Evolutionary conservation across 2,329 filamentous ascomycete species (phyloP).

Genomic region (Hymenotorrendiella dingleyae): DNA sequence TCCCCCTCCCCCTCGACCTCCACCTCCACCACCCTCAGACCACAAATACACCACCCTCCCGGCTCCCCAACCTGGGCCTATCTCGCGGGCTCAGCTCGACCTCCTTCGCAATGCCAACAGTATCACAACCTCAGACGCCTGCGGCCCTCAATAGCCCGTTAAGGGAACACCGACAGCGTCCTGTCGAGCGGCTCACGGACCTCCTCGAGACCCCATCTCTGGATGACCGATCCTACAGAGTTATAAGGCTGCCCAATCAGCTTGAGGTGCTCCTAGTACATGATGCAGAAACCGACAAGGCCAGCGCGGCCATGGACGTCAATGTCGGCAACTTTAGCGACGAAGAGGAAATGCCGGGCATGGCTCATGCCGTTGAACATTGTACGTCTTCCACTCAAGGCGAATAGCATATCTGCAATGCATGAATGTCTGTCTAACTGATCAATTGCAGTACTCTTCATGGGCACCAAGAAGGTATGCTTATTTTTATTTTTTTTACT

Average conservation of each 20-base stretch:
- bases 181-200: slow-evolving; percentile 51
- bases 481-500: too few relatives aligned
- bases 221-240: slow-evolving; percentile 81
- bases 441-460: slow-evolving; percentile 82
- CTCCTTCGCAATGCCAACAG: slow-evolving; percentile 25
- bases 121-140: slow-evolving; percentile 29
- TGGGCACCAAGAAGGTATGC: slow-evolving; percentile 87
- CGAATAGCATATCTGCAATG: too few relatives aligned
- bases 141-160: slow-evolving; percentile 23
- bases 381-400: too few relatives aligned
- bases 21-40: not conserved
- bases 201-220: slow-evolving; percentile 74
- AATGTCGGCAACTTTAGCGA: slow-evolving; percentile 96
- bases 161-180: slow-evolving; percentile 27
- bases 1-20: too few relatives aligned
- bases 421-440: too few relatives aligned
- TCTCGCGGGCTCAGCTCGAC: slow-evolving; percentile 14
- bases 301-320: slow-evolving; percentile 89
- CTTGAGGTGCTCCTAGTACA: slow-evolving; percentile 90
- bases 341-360: slow-evolving; percentile 81
- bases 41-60: slow-evolving; percentile 3
- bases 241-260: slow-evolving; percentile 80
- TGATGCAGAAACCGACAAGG: slow-evolving; percentile 93
- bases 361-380: slow-evolving; percentile 95
- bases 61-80: not conserved